Base-by-base conservation (phyloP, 176 grass and related monocot species). In the Avena insularis region DNA sequence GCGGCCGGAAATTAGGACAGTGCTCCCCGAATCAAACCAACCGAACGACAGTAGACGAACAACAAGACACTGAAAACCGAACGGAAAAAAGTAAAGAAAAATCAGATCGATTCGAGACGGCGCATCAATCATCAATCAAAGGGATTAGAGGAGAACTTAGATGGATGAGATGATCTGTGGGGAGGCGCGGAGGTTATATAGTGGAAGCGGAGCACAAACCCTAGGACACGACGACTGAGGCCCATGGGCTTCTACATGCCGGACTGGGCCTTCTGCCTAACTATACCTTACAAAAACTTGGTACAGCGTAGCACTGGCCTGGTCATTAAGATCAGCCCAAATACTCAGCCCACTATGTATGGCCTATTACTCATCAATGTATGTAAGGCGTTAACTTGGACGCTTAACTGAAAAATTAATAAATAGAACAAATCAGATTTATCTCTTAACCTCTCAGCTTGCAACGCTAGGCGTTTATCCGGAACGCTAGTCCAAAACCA, bases 1-100 rank as follows among this genome's bases (percentile, higher is more conserved):
- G 78, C 54, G 79, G 86, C 19, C 60, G 7, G 74, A 62, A 15
- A 68, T 80, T 60, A 35, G 85, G 54, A 76, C 79, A 46, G 65
- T 17, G 71, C 85, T 83, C 75, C 82, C 74, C 23, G 1, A 60
- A 71, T 8, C 15, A 77, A 74, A 40, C 5, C 1, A 55, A 55
- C 5, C 5, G 14, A 55, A 66, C 27, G 12, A 16, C 4, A 13
- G 11, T 3, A 63, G 23, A 63, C 10, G 23, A 27, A 13, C 3
- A 53, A 14, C 3, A 12, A 12, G 12, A 53, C 4, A 29, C 27
- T 3, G 4, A 21, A 66, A 8, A 25, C 1, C 53, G 8, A 29
- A 2, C 7, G 7, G 10, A 25, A 12, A 29, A 13, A 31, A 29
- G 3, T 2, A 6, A 13, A 64, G 5, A 66, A 33, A 6, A 16